Percentiles rank a stretch among this genome's conserved stretches.
phyloP scores from a whole-genome alignment of 2,329 filamentous ascomycete species.

The Beauveria sp. region DNA sequence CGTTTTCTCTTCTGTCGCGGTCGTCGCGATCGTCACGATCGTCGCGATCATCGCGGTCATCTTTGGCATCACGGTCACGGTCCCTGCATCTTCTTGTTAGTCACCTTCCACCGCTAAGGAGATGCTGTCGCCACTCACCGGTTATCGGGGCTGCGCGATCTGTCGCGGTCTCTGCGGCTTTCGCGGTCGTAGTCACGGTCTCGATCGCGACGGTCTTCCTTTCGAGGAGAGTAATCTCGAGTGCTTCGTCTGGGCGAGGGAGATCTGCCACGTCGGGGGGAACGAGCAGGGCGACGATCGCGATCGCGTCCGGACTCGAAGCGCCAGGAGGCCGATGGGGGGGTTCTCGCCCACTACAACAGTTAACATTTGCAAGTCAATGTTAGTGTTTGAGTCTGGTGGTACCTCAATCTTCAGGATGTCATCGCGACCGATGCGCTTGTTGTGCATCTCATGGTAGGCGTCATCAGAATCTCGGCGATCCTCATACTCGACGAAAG shows the following conservation, averaged over 20 bases:
- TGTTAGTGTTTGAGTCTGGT: conserved; percentile 18
- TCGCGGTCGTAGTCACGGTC: conserved; percentile 74
- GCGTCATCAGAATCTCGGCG: conserved; percentile 97
- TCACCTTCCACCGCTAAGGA: neutral
- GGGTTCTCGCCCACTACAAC: conserved; percentile 88
- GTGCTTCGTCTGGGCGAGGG: conserved; percentile 70
- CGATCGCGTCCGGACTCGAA: conserved; percentile 87
- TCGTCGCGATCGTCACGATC: conserved; percentile 33
- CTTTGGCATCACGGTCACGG: conserved; percentile 49
- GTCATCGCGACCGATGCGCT: conserved; percentile 92
- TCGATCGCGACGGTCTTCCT: conserved; percentile 77
- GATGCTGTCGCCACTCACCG: conserved; percentile 32
- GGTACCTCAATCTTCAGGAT: conserved; percentile 94
- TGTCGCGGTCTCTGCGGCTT: conserved; percentile 67
- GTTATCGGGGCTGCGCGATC: conserved; percentile 62
- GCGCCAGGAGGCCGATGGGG: conserved; percentile 95
- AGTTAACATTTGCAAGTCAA: conserved; percentile 10
- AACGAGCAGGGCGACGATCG: conserved; percentile 54
- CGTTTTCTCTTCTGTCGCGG: conserved; percentile 67
- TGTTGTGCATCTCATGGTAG: conserved; percentile 99
- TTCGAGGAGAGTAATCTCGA: conserved; percentile 78
- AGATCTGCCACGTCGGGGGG: conserved; percentile 62
- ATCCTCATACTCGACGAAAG: conserved; percentile 98
- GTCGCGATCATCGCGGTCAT: conserved; percentile 65
- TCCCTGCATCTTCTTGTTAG: conserved; percentile 28